phyloP scores from a whole-genome alignment of 2,329 filamentous ascomycete genomes.

The Rutstroemia sp. region DNA sequence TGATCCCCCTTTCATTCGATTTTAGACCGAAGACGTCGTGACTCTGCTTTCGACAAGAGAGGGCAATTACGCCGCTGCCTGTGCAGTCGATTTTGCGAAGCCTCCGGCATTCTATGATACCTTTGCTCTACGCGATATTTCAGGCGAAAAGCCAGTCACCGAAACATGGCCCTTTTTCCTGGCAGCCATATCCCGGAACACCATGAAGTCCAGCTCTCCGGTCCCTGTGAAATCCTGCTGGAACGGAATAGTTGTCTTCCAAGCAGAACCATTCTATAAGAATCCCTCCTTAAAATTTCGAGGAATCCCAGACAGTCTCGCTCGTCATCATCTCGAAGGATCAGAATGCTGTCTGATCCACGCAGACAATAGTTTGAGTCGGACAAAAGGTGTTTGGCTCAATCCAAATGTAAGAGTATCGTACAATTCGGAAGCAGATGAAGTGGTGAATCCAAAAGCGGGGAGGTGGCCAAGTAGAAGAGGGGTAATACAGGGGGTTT shows the following conservation, averaged over 20 bases:
- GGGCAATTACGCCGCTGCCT: slow-evolving; percentile 54
- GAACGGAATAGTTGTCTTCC: slow-evolving; percentile 49
- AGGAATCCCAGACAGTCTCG: slow-evolving; percentile 55
- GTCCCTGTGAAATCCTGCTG: slow-evolving; percentile 49
- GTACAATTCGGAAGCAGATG: slow-evolving; percentile 47
- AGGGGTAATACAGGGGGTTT: slow-evolving; percentile 46
- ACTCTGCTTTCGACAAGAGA: slow-evolving; percentile 48
- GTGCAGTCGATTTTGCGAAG: slow-evolving; percentile 51
- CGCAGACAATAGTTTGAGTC: slow-evolving; percentile 48
- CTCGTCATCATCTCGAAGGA: slow-evolving; percentile 58
- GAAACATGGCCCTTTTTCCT: slow-evolving; percentile 54
- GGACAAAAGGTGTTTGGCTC: slow-evolving; percentile 49
- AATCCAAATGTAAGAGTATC: slow-evolving; percentile 64
- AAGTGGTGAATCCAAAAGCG: slow-evolving; percentile 18
- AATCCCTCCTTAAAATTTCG: slow-evolving; percentile 47
- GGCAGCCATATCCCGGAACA: slow-evolving; percentile 41
- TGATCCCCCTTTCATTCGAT: not conserved
- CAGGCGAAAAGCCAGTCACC: slow-evolving; percentile 43
- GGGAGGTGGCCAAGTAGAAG: slow-evolving; percentile 23
- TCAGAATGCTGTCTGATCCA: slow-evolving; percentile 75
- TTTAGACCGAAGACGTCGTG: slow-evolving; percentile 46
- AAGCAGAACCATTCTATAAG: slow-evolving; percentile 46
- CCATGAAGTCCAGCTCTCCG: slow-evolving; percentile 42
- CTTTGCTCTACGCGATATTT: slow-evolving; percentile 50
- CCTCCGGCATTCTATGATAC: slow-evolving; percentile 43